phyloP scores from a whole-genome alignment of 1,284 basidiomycete species.

The Cutaneotrichosporon sp. region DNA sequence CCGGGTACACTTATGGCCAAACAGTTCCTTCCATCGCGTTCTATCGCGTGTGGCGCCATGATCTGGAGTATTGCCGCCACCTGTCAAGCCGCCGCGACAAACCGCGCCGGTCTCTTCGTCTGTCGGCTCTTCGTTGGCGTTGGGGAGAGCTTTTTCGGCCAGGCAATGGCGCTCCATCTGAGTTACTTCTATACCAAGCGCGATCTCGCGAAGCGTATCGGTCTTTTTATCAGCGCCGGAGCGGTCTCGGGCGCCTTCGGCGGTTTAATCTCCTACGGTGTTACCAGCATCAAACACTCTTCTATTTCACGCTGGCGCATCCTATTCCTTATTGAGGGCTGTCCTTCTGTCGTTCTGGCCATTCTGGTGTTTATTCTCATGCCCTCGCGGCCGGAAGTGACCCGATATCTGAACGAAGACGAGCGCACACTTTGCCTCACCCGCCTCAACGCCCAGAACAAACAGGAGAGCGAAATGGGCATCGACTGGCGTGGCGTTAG shows the following conservation, averaged over 20 bases:
- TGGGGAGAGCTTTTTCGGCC: slow-evolving; percentile 45
- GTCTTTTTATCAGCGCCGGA: slow-evolving; percentile 50
- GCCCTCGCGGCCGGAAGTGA: slow-evolving; percentile 71
- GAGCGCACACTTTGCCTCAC: slow-evolving; percentile 68
- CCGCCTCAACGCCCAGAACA: slow-evolving; percentile 64
- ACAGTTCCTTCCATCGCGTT: slow-evolving; percentile 40
- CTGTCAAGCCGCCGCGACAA: slow-evolving; percentile 42
- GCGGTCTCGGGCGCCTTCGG: slow-evolving; percentile 44
- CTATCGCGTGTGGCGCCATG: slow-evolving; percentile 47
- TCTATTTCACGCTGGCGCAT: slow-evolving; percentile 37
- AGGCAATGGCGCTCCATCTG: slow-evolving; percentile 41
- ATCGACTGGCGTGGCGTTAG: slow-evolving; percentile 52
- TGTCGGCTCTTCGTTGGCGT: slow-evolving; percentile 49
- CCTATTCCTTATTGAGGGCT: slow-evolving; percentile 57
- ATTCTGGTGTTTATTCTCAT: slow-evolving; percentile 61
- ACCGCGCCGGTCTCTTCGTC: slow-evolving; percentile 43
- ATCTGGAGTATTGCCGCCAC: slow-evolving; percentile 49
- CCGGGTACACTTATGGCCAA: slow-evolving; percentile 41
- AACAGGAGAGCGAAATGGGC: slow-evolving; percentile 47
- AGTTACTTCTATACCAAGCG: slow-evolving; percentile 46
- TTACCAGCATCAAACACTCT: slow-evolving; percentile 34
- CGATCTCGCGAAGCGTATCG: slow-evolving; percentile 49
- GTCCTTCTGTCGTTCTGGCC: slow-evolving; percentile 57
- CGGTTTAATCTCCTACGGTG: slow-evolving; percentile 45
- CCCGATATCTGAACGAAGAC: slow-evolving; percentile 61